Evolutionary conservation across 2,329 filamentous ascomycete species (phyloP).

Genomic region (Beauveria sp.): DNA sequence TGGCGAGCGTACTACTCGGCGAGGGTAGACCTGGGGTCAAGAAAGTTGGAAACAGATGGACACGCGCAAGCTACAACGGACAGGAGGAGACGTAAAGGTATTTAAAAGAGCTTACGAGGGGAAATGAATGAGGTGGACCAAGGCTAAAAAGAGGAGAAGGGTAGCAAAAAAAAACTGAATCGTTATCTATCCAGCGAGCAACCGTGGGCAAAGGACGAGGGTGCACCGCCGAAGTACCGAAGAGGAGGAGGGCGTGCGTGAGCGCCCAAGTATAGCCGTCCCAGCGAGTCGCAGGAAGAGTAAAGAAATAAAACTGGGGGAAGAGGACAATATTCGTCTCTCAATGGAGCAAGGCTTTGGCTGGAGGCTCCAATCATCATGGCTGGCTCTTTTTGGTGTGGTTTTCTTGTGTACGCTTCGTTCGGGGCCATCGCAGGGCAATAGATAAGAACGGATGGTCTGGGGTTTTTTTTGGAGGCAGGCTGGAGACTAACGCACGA

Average conservation of each 20-base stretch:
- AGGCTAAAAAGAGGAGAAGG: constrained; percentile 12
- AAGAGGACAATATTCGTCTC: not conserved
- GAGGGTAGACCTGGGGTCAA: too few relatives aligned
- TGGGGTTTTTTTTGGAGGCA: constrained; percentile 1
- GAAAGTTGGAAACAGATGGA: too few relatives aligned
- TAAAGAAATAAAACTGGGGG: not conserved
- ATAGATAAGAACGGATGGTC: constrained; percentile 10
- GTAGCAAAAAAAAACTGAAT: constrained; percentile 2
- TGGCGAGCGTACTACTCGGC: too few relatives aligned
- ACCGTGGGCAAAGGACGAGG: not conserved
- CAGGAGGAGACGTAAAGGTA: not conserved
- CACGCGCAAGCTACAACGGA: too few relatives aligned
- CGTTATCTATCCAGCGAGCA: constrained; percentile 8
- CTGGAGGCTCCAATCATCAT: not conserved
- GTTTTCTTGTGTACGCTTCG: not conserved
- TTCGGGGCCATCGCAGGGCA: constrained; percentile 1
- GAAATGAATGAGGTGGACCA: constrained; percentile 8
- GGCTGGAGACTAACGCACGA: not conserved
- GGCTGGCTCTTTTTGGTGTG: not conserved
- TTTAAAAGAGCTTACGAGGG: not conserved
- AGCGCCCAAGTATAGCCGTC: not conserved
- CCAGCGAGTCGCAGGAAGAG: not conserved
- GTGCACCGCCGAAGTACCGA: constrained; percentile 7
- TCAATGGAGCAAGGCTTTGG: not conserved
- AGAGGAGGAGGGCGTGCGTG: not conserved